Conservation (phyloP, 805 yeast species). For the Metschnikowia lachancei region DNA sequence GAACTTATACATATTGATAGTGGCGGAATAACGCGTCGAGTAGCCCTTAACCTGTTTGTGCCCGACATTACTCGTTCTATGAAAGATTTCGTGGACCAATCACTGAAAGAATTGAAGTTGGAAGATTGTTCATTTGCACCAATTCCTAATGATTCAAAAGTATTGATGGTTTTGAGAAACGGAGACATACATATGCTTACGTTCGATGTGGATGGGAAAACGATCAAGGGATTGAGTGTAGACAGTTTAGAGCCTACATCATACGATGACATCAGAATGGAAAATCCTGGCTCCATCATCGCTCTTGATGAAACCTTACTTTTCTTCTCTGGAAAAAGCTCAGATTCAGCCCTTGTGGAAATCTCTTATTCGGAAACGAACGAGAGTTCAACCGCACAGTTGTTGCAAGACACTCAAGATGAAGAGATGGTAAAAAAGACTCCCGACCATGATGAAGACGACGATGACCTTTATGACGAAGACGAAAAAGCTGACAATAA, state of each 20-base stretch:
- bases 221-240: constrained; percentile 35
- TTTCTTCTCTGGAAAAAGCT: constrained; percentile 60
- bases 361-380: constrained; percentile 28
- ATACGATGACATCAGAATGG: constrained; percentile 34
- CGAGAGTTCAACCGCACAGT: neutral
- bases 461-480: constrained; percentile 37
- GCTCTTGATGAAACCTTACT: constrained; percentile 42
- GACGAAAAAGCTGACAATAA: constrained; percentile 25
- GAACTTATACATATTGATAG: constrained; percentile 77
- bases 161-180: constrained; percentile 28
- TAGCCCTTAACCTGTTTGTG: constrained; percentile 59
- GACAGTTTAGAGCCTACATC: constrained; percentile 28
- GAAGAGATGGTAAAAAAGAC: neutral
- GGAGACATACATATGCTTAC: constrained; percentile 37
- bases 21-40: constrained; percentile 63
- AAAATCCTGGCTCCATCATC: constrained; percentile 42
- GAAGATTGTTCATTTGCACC: constrained; percentile 48
- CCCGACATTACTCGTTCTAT: constrained; percentile 33
- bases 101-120: constrained; percentile 49
- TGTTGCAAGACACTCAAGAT: neutral
- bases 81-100: constrained; percentile 45
- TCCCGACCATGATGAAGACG: constrained; percentile 14
- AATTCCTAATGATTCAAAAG: constrained; percentile 36
- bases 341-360: constrained; percentile 54
- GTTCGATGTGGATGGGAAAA: constrained; percentile 43